A percentile compares a stretch with the other conserved stretches of the same genome.
These are phyloP conservation scores for Elymus sibiricus DNA, from an alignment of 176 grass and related monocot genomes.

Conservation along the genomic window DNA sequence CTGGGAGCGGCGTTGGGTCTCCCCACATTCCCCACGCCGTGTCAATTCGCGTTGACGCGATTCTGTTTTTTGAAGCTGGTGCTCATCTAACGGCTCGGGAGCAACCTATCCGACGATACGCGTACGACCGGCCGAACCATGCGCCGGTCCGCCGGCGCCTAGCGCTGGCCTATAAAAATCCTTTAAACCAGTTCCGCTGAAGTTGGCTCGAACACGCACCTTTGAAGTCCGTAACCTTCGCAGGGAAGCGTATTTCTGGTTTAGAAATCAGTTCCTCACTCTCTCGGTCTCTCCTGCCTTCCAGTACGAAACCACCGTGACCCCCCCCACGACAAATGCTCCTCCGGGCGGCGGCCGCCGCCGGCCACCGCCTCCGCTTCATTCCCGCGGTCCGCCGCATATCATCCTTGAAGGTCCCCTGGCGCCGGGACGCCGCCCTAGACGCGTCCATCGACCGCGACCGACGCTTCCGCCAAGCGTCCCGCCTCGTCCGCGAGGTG, in stretches of 20 bases:
- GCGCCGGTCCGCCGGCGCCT: too few relatives aligned
- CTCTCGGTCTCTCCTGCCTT: background rate
- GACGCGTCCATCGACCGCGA: constrained; percentile 61
- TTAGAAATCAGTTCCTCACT: background rate
- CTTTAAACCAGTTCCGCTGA: background rate
- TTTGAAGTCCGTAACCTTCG: background rate
- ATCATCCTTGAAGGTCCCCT: constrained; percentile 62
- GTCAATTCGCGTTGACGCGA: too few relatives aligned
- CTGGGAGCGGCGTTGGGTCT: too few relatives aligned
- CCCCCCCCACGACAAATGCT: constrained; percentile 7
- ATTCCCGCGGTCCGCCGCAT: constrained; percentile 7
- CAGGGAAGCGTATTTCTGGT: background rate
- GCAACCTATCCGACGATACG: too few relatives aligned
- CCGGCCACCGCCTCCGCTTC: background rate
- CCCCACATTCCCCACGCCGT: too few relatives aligned
- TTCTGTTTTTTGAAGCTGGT: too few relatives aligned
- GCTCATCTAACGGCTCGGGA: too few relatives aligned
- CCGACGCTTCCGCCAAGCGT: constrained; percentile 48
- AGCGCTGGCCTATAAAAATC: too few relatives aligned
- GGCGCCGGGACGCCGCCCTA: constrained; percentile 59
- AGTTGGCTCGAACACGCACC: background rate
- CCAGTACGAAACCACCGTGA: background rate
- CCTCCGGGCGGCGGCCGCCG: background rate
- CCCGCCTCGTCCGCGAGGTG: constrained; percentile 75
- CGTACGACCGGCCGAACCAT: too few relatives aligned